Base-by-base conservation (phyloP, 305 asterid species). In the Ilex paraguariensis region DNA sequence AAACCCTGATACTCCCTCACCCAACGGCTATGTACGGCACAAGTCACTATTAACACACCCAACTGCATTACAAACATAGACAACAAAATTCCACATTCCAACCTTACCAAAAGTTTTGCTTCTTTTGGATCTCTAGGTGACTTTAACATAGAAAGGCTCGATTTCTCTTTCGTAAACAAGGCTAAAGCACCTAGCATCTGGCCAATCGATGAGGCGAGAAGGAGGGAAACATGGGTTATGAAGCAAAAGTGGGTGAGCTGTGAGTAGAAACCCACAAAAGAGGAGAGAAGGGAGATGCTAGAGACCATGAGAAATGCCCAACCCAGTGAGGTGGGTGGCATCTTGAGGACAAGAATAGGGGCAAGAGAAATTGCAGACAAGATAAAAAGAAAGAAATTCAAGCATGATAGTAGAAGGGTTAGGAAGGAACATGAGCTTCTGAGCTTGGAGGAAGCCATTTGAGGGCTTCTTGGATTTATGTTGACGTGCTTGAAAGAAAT, bases 1-100 rank as follows among this genome's bases (percentile, higher is more conserved):
- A 81, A 44, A 14, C 67, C 80, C 57, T 78, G 75, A 14, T 81
- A 73, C 36, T 84, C 88, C 66, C 80, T 79, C 64, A 79, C 77
- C 78, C 75, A 73, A 60, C 95, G 81, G 61, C 84, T 73, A 10
- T 72, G 90, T 71, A 79, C 83, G 10, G 71, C 85, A 63, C 87
- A 90, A 4, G 83, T 66, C 73, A 90, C 28, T 3, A 76, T 11
- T 58, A 84, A 21, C 50, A 78, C 84, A 44, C 81, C 86, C 56
- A 90, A 14, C 30, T 90, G 91, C 90, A 82, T 62, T 63, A 81
- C 83, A 59, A 90, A 73, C 95, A 90, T 87, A 0, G 85, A 87
- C 91, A 87, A 74, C 76, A 87, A 51, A 40, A 75, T 68, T 78
- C 90, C 96, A 66, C 97, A 90, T 79, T 90, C 97, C 78, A 84